Evolutionary conservation across 2,329 filamentous ascomycete species (phyloP).

Genomic region (Pezicula carpinea): DNA sequence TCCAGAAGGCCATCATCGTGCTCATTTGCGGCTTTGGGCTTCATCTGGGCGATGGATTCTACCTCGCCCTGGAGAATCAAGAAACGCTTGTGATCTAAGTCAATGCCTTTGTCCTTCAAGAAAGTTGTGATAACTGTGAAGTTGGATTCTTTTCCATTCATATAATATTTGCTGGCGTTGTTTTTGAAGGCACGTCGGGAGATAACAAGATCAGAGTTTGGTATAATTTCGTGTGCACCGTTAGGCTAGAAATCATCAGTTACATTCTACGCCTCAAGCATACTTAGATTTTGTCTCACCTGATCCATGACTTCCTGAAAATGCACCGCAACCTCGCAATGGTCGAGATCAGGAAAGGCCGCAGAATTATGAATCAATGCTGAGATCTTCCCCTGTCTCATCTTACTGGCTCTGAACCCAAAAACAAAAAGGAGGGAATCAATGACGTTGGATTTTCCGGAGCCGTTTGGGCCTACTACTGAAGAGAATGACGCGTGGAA

Average conservation of each 20-base stretch:
- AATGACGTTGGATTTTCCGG: conserved; percentile 98
- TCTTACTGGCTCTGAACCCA: conserved; percentile 97
- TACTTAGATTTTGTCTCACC: conserved; percentile 34
- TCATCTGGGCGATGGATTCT: conserved; percentile 99
- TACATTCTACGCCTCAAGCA: conserved; percentile 20
- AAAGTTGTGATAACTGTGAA: conserved; percentile 89
- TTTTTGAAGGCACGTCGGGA: conserved; percentile 95
- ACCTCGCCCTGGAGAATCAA: conserved; percentile 96
- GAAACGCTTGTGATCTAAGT: conserved; percentile 97
- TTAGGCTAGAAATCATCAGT: conserved; percentile 46
- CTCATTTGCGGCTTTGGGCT: conserved; percentile 89
- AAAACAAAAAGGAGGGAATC: conserved; percentile 98
- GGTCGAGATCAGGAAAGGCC: conserved; percentile 75
- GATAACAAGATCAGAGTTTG: conserved; percentile 79
- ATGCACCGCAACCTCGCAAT: conserved; percentile 93
- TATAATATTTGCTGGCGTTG: conserved; percentile 97
- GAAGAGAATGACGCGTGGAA: conserved; percentile 98
- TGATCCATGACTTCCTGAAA: conserved; percentile 94
- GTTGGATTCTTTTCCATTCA: conserved; percentile 83
- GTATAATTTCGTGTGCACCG: conserved; percentile 71
- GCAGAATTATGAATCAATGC: conserved; percentile 97
- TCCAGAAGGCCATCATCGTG: conserved; percentile 95
- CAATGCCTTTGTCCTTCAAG: conserved; percentile 81
- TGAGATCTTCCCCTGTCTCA: conserved; percentile 98
- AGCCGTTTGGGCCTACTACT: conserved; percentile 95